Conservation (phyloP, 1,284 basidiomycete genomes). For the Irpex lacteus region DNA sequence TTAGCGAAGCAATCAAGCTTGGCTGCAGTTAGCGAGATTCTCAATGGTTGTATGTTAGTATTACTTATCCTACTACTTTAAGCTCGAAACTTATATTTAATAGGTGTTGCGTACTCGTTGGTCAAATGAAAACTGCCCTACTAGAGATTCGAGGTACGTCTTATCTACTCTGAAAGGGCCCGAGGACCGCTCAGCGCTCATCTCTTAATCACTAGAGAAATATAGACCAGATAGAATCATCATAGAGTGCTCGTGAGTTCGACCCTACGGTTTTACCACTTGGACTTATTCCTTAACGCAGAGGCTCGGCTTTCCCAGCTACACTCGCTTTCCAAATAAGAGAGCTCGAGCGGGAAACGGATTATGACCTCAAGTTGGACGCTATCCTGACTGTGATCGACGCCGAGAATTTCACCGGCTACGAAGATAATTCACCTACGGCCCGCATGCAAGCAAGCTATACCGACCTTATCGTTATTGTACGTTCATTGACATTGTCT, state of each 20-base stretch:
- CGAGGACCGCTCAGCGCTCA: slow-evolving; percentile 5
- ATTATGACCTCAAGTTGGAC: slow-evolving; percentile 77
- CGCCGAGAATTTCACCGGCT: slow-evolving; percentile 85
- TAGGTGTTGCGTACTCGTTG: slow-evolving; percentile 89
- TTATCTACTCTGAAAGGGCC: not conserved
- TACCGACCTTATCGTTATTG: slow-evolving; percentile 84
- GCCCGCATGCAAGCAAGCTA: slow-evolving; percentile 94
- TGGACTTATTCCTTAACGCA: slow-evolving; percentile 23
- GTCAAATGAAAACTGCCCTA: slow-evolving; percentile 87
- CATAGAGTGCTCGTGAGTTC: slow-evolving; percentile 84
- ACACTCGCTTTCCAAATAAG: slow-evolving; percentile 91
- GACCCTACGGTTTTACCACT: not conserved
- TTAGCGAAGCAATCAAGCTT: slow-evolving; percentile 81
- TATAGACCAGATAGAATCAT: slow-evolving; percentile 85
- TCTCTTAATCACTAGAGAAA: slow-evolving; percentile 51
- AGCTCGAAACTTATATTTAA: slow-evolving; percentile 11
- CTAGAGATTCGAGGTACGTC: slow-evolving; percentile 76
- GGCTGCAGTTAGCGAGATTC: slow-evolving; percentile 83
- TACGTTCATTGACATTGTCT: slow-evolving; percentile 33
- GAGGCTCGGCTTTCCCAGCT: slow-evolving; percentile 87
- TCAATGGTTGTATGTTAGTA: slow-evolving; percentile 87
- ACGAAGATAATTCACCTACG: slow-evolving; percentile 86
- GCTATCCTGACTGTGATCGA: slow-evolving; percentile 89
- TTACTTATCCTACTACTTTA: not conserved
- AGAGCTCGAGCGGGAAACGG: slow-evolving; percentile 76